phyloP scores from a whole-genome alignment of 495 filamentous ascomycete species.

The Amphirosellinia nigrospora region DNA sequence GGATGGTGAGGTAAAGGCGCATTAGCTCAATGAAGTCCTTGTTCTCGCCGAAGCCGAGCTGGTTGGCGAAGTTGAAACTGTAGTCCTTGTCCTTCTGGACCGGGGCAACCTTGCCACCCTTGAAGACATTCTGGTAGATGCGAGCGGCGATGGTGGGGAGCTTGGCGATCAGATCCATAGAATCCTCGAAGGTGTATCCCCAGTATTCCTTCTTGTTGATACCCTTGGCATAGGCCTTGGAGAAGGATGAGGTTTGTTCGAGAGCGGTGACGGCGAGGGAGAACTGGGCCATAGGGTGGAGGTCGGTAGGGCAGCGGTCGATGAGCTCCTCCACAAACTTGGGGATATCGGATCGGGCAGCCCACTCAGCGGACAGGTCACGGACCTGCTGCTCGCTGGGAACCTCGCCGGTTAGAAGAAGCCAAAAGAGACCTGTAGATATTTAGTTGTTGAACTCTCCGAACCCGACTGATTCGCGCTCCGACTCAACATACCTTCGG shows the following conservation, averaged over 20 bases:
- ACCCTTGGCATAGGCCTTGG: conserved; percentile 97
- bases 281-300: conserved; percentile 99
- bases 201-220: conserved; percentile 99
- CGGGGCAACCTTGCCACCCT: conserved; percentile 95
- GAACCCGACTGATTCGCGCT: not conserved
- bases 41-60: conserved; percentile 94
- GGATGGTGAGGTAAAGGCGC: conserved; percentile 98
- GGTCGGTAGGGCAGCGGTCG: conserved; percentile 96
- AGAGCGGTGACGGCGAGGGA: conserved; percentile 96
- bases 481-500: conserved; percentile 70
- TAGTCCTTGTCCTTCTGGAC: conserved; percentile 99
- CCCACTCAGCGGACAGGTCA: conserved; percentile 97
- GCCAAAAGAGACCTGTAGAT: conserved; percentile 92
- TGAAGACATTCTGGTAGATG: conserved; percentile 99
- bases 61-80: conserved; percentile 97
- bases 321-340: conserved; percentile 98
- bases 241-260: conserved; percentile 95
- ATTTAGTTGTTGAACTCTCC: conserved; percentile 30
- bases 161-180: conserved; percentile 99
- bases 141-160: conserved; percentile 95
- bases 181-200: conserved; percentile 98
- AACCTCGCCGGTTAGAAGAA: conserved; percentile 95
- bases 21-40: conserved; percentile 97
- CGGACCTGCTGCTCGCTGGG: conserved; percentile 97
- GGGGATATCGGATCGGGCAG: conserved; percentile 92